Percentiles rank a stretch among this genome's conserved stretches.
Evolutionary conservation across 2,329 filamentous ascomycete genomes (phyloP).

Genomic region (Ilyonectria robusta): DNA sequence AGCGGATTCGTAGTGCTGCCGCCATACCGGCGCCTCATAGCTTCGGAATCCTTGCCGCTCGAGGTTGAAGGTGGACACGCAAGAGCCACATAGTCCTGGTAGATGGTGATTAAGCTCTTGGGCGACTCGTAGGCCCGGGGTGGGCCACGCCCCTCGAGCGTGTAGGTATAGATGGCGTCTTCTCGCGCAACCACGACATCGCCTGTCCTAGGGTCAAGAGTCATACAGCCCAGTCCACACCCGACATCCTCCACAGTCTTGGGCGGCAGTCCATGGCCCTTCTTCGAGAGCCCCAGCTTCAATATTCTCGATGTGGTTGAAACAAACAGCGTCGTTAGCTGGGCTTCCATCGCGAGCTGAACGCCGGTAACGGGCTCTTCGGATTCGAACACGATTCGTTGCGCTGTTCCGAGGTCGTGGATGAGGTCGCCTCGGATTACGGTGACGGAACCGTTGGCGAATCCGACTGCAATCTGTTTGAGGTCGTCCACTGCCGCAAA

Average conservation of each 20-base stretch:
- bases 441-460: conserved; percentile 94
- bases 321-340: conserved; percentile 86
- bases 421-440: conserved; percentile 95
- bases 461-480: conserved; percentile 93
- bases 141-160: conserved; percentile 84
- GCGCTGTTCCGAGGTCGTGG: conserved; percentile 93
- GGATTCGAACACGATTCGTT: conserved; percentile 95
- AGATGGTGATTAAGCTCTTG: conserved; percentile 85
- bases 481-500: conserved; percentile 91
- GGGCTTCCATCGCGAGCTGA: conserved; percentile 76
- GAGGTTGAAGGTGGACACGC: conserved; percentile 79
- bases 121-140: conserved; percentile 93
- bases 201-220: conserved; percentile 82
- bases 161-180: conserved; percentile 96
- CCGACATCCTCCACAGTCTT: conserved; percentile 91
- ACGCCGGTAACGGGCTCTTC: conserved; percentile 97
- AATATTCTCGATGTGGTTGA: conserved; percentile 91
- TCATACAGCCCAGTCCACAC: conserved; percentile 96
- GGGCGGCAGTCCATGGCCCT: conserved; percentile 90
- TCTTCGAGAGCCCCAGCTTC: conserved; percentile 87
- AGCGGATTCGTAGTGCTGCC: conserved; percentile 78
- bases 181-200: conserved; percentile 94
- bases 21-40: conserved; percentile 80
- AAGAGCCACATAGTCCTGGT: conserved; percentile 88
- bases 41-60: conserved; percentile 69